Evolutionary conservation across 257 asterid species (phyloP).

Genomic region (Plantago ovata): DNA sequence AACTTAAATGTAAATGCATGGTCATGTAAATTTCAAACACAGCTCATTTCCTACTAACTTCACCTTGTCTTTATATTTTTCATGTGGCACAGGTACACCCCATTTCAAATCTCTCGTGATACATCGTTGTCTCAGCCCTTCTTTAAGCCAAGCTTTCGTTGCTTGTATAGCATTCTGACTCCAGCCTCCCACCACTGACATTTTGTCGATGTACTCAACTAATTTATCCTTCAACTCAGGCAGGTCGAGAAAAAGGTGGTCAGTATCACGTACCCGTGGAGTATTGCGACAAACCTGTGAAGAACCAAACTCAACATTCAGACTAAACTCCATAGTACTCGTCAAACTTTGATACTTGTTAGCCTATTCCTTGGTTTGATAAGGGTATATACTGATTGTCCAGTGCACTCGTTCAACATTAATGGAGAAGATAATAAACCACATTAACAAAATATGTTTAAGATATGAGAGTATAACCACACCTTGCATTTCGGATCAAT

Average conservation of each 20-base stretch:
- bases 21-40: conserved; percentile 1
- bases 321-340: conserved; percentile 10
- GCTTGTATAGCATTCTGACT: conserved; percentile 89
- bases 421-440: neutral
- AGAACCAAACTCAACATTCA: conserved; percentile 17
- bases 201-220: conserved; percentile 53
- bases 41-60: conserved; percentile 12
- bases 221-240: conserved; percentile 73
- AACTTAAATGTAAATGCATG: neutral
- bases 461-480: neutral
- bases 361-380: too few relatives aligned
- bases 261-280: conserved; percentile 67
- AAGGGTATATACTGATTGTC: neutral
- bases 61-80: conserved; percentile 82
- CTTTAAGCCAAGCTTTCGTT: conserved; percentile 82
- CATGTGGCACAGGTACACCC: conserved; percentile 98
- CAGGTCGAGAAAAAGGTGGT: conserved; percentile 90
- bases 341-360: neutral
- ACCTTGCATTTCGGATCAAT: conserved; percentile 93
- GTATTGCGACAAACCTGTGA: conserved; percentile 61
- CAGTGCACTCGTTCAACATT: neutral
- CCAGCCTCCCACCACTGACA: conserved; percentile 89
- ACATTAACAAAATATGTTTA: conserved; percentile 1
- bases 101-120: conserved; percentile 94
- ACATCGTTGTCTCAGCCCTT: conserved; percentile 78